Base-by-base conservation (phyloP, 352 stramenopile species). In the Globisporangium heterothallicum region DNA sequence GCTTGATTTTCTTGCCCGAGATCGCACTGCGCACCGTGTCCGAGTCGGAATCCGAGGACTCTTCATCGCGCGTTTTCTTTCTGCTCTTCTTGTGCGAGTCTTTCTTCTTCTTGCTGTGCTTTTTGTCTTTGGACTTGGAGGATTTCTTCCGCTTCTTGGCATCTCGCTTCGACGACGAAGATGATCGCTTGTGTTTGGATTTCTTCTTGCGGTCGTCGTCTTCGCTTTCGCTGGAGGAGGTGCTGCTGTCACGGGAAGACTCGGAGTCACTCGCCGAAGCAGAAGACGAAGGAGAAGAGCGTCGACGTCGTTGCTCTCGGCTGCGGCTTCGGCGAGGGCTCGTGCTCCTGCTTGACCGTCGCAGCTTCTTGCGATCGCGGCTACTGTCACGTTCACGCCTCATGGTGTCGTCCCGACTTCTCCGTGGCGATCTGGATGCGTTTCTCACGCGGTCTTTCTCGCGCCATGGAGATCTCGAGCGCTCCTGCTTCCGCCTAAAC, bases 1-100 rank as follows among this genome's bases (percentile, higher is more conserved):
- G 76, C 53, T 92, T 90, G 61, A 93, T 90, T 58, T 93, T 93
- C 55, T 93, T 93, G 41, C 83, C 83, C 1, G 80, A 92, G 51
- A 91, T 93, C 19, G 73, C 80, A 32, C 82, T 93, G 38, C 82
- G 82, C 41, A 85, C 44, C 10, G 79, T 87, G 43, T 88, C 80
- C 40, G 68, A 78, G 44, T 84, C 78, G 18, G 70, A 87, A 7
- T 49, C 59, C 0, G 68, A 83, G 6, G 70, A 81, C 9, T 56
- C 32, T 3, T 43, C 25, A 10, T 52, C 42, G 8, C 63, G 59
- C 49, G 68, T 70, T 27, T 61, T 67, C 46, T 67, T 72, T 26
- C 68, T 64, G 25, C 61, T 63, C 36, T 74, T 68, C 59, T 70
- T 67, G 27, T 56, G 42, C 14, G 22, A 47, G 13, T 34, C 47